These are phyloP conservation scores for Lactifluus hygrophoroides DNA, from an alignment of 768 basidiomycete species.

Conservation along the genomic window DNA sequence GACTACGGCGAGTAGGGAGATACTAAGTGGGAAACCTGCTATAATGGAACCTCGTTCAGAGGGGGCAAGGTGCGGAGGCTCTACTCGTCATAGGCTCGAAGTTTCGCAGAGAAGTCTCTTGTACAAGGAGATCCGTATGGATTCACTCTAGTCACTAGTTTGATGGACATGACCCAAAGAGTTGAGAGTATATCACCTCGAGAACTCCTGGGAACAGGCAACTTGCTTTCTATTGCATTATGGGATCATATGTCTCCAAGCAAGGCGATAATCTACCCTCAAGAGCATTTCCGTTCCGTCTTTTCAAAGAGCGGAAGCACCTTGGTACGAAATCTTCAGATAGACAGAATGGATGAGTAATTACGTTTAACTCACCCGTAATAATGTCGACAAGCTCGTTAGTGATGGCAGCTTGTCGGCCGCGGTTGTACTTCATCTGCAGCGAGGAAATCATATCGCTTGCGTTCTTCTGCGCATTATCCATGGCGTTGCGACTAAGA, in stretches of 20 bases:
- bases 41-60: neutral
- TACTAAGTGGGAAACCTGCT: neutral
- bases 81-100: neutral
- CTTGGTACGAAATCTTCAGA: conserved; percentile 22
- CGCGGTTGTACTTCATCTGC: conserved; percentile 96
- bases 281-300: neutral
- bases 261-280: conserved; percentile 6
- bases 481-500: conserved; percentile 92
- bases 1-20: neutral
- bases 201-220: neutral
- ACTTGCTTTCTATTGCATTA: conserved; percentile 15
- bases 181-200: neutral
- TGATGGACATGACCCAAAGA: neutral
- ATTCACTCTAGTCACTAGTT: neutral
- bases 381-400: conserved; percentile 92
- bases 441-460: conserved; percentile 82
- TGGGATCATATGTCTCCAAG: neutral
- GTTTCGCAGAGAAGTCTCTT: neutral
- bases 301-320: conserved; percentile 41
- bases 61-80: neutral
- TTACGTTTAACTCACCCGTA: conserved; percentile 49
- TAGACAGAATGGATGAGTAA: neutral
- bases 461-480: conserved; percentile 99
- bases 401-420: conserved; percentile 95
- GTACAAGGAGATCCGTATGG: neutral